These are phyloP conservation scores for Ascochyta lentis DNA, from an alignment of 2,329 filamentous ascomycete species.

Conservation along the genomic window DNA sequence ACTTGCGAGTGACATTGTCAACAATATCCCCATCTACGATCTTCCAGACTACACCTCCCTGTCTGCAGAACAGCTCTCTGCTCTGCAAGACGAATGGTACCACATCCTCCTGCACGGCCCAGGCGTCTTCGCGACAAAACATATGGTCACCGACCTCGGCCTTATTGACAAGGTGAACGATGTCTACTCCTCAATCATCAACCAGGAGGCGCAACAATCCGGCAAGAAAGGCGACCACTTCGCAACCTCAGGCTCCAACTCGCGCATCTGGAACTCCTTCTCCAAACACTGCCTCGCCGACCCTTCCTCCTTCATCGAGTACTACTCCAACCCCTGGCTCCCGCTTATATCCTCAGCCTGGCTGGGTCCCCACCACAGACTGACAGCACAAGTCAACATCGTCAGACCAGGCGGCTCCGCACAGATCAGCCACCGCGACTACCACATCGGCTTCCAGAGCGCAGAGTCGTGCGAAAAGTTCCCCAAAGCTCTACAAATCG, in stretches of 20 bases:
- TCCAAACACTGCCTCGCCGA: conserved; percentile 64
- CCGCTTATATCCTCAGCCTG: conserved; percentile 60
- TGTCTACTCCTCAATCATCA: conserved; percentile 45
- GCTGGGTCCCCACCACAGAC: conserved; percentile 65
- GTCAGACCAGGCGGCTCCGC: conserved; percentile 65
- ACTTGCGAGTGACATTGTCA: conserved; percentile 53
- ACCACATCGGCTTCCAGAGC: conserved; percentile 69
- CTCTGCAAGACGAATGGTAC: conserved; percentile 67
- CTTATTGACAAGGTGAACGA: conserved; percentile 41
- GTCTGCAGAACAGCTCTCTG: conserved; percentile 36
- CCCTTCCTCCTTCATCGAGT: conserved; percentile 60
- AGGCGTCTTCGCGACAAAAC: conserved; percentile 65
- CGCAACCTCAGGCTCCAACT: conserved; percentile 61
- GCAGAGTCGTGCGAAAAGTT: conserved; percentile 53
- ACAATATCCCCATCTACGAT: conserved; percentile 65
- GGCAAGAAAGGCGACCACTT: conserved; percentile 66
- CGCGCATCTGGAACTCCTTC: conserved; percentile 71
- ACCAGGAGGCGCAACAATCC: conserved; percentile 56
- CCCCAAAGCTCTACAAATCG: conserved; percentile 61
- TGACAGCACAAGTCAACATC: conserved; percentile 69
- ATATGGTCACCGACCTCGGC: conserved; percentile 54
- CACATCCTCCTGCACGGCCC: conserved; percentile 63
- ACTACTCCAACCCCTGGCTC: conserved; percentile 68
- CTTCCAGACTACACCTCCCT: conserved; percentile 49
- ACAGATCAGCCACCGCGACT: conserved; percentile 67